These are phyloP conservation scores for Dactylorhiza incarnata DNA, from an alignment of 106 monocot genomes.

Conservation along the genomic window DNA sequence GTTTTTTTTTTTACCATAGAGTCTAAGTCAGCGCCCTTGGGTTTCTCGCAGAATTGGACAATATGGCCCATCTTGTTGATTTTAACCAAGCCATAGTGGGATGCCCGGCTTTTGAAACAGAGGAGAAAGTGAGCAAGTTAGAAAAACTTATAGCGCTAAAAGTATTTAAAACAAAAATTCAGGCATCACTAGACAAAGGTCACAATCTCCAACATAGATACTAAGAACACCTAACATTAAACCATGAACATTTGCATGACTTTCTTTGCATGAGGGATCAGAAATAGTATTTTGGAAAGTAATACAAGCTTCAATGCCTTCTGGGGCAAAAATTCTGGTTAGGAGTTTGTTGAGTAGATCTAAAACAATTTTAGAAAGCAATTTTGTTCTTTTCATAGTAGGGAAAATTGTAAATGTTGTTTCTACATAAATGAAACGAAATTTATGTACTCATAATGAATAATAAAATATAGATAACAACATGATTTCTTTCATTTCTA, in stretches of 20 bases:
- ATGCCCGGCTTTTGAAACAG: constrained; percentile 58
- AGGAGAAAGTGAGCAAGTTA: neutral
- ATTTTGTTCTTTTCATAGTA: neutral
- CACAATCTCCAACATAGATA: too few relatives aligned
- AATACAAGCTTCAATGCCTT: too few relatives aligned
- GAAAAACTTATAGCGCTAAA: neutral
- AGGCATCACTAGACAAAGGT: too few relatives aligned
- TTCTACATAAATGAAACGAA: neutral
- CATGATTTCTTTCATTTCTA: too few relatives aligned
- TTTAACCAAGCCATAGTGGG: constrained; percentile 86
- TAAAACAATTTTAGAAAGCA: neutral
- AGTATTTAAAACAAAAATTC: too few relatives aligned
- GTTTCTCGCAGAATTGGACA: constrained; percentile 82
- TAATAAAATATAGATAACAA: neutral
- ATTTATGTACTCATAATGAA: neutral
- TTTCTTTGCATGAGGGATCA: neutral
- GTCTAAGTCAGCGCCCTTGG: constrained; percentile 58
- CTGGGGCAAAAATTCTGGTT: neutral
- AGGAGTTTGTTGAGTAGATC: neutral
- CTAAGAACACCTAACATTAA: too few relatives aligned
- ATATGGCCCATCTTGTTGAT: constrained; percentile 65
- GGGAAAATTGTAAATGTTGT: neutral
- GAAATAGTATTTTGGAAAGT: neutral
- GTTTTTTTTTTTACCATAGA: constrained; percentile 52
- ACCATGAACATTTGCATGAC: neutral